Evolutionary conservation across 2,329 filamentous ascomycete genomes (phyloP), one percentile per base, ranked within the genome.

Genomic region (Lasiodiplodia gonubiensis): DNA sequence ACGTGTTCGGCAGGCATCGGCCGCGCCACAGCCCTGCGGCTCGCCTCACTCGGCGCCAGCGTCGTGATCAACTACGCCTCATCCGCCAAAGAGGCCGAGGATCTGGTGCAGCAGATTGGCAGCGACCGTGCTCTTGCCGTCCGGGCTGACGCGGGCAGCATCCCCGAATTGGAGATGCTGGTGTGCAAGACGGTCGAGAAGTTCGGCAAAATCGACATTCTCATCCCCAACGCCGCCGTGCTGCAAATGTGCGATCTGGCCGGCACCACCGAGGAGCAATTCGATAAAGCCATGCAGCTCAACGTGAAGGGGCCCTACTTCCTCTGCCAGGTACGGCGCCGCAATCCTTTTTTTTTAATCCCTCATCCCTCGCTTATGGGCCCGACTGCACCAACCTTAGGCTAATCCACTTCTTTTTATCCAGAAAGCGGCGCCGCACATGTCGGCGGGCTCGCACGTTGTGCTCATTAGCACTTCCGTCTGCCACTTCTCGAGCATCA

Each of bases 41-140:
- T 94, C 18, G 90, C 90, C 68, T 83, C 84, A 70, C 92, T 93
- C 79, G 91, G 91, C 73, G 86, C 84, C 79, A 86, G 87, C 60
- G 79, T 93, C 6, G 82, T 92, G 49, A 82, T 93, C 68, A 91
- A 90, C 80, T 93, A 91, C 82, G 91, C 89, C 70, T 86, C 84
- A 12, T 91, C 89, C 1, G 80, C 82, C 27, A 72, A 82, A 46
- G 80, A 77, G 30, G 87, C 86, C 35, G 72, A 80, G 66, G 79
- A 84, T 12, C 84, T 91, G 59, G 87, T 87, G 71, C 72, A 80
- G 30, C 76, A 83, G 16, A 84, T 94, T 5, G 74, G 83, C 81
- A 82, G 80, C 59, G 84, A 94, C 73, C 82, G 83, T 69, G 87
- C 87, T 68, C 76, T 90, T 18, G 77, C 85, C 48, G 84, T 93